phyloP scores from a whole-genome alignment of 306 rosid genomes.

The Lagenaria siceraria region DNA sequence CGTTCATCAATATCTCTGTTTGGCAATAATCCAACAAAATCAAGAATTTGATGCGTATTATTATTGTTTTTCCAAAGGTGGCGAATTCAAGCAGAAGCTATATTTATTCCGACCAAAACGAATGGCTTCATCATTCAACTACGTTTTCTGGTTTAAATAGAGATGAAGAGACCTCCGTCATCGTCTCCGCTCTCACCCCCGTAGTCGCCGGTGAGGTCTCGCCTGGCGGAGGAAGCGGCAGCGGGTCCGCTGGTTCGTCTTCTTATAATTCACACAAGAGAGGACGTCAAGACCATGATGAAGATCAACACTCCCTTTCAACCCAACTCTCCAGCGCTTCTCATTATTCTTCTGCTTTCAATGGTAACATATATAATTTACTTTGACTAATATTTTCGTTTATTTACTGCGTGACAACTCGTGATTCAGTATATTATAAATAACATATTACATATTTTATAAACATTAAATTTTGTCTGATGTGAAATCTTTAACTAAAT shows the following conservation, averaged over 20 bases:
- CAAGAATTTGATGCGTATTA: background rate
- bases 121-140: background rate
- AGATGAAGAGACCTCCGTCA: slow-evolving; percentile 36
- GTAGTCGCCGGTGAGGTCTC: slow-evolving; percentile 23
- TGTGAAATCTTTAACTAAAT: no score
- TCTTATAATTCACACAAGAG: slow-evolving; percentile 20
- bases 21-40: no score
- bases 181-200: slow-evolving; percentile 32
- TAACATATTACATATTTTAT: no score
- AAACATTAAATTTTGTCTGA: no score
- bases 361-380: slow-evolving; percentile 13
- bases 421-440: no score
- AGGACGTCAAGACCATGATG: slow-evolving; percentile 26
- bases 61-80: background rate
- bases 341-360: slow-evolving; percentile 12
- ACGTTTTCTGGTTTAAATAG: slow-evolving; percentile 18
- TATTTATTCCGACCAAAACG: background rate
- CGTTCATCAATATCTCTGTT: background rate
- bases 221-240: background rate
- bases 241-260: background rate
- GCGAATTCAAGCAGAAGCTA: background rate
- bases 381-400: no score
- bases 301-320: background rate
- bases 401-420: no score
- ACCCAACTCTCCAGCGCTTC: background rate